Evolutionary conservation across 2,329 filamentous ascomycete genomes (phyloP).

Genomic region (Ophiosphaerella herpotricha): DNA sequence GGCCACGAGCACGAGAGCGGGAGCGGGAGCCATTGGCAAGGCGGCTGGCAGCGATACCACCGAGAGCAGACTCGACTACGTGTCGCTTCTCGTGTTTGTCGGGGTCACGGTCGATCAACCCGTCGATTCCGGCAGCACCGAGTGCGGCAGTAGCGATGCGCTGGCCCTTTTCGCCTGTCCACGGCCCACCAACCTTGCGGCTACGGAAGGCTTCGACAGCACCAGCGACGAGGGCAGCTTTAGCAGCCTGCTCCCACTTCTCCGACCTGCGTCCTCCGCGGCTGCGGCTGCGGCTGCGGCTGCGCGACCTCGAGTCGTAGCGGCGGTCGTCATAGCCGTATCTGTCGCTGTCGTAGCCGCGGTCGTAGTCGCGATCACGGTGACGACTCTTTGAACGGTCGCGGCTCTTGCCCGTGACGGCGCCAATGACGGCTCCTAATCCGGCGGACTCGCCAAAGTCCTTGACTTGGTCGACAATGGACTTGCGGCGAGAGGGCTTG

Average conservation of each 20-base stretch:
- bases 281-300: conserved; percentile 49
- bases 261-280: conserved; percentile 60
- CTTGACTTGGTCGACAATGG: conserved; percentile 59
- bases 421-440: conserved; percentile 59
- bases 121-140: conserved; percentile 85
- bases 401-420: conserved; percentile 61
- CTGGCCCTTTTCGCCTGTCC: conserved; percentile 90
- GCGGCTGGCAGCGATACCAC: conserved; percentile 83
- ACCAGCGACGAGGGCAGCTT: conserved; percentile 86
- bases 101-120: conserved; percentile 68
- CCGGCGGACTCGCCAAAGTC: conserved; percentile 65
- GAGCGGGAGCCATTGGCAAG: conserved; percentile 78
- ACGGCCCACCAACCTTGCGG: conserved; percentile 84
- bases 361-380: conserved; percentile 45
- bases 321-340: conserved; percentile 41
- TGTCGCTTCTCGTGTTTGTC: conserved; percentile 79
- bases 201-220: conserved; percentile 91
- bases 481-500: conserved; percentile 56
- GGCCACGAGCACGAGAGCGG: conserved; percentile 56
- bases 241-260: conserved; percentile 75
- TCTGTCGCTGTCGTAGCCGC: conserved; percentile 54
- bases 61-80: conserved; percentile 83
- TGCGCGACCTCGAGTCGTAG: conserved; percentile 61
- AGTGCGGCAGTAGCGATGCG: conserved; percentile 85
- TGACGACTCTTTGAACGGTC: conserved; percentile 55